Evolutionary conservation across 768 basidiomycete species (phyloP).

Genomic region (Suillus subaureus): DNA sequence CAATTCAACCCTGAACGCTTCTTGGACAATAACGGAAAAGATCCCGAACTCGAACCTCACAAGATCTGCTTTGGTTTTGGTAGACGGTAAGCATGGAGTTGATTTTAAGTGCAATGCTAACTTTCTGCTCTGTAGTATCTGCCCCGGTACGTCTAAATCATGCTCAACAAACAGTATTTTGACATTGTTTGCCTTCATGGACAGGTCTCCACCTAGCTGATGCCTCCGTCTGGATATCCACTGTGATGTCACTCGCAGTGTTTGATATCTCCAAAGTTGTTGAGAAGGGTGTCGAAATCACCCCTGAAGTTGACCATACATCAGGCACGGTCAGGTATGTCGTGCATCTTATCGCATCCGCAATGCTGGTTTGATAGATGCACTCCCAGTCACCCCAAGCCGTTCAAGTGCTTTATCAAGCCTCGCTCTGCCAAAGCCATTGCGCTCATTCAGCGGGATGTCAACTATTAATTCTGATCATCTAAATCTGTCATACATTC

Average conservation of each 20-base stretch:
- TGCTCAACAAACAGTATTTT: constrained; percentile 20
- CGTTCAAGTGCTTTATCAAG: constrained; percentile 60
- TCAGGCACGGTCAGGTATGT: constrained; percentile 63
- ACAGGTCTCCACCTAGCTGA: constrained; percentile 54
- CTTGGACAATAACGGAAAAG: constrained; percentile 38
- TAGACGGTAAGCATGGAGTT: constrained; percentile 44
- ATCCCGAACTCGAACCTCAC: constrained; percentile 59
- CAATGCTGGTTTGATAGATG: constrained; percentile 5
- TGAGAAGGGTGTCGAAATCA: constrained; percentile 48
- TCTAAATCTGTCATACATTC: not conserved
- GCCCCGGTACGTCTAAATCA: constrained; percentile 25
- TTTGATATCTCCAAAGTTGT: constrained; percentile 50
- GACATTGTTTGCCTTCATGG: not conserved
- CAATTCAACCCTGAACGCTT: constrained; percentile 65
- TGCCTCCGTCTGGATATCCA: constrained; percentile 47
- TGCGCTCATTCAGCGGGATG: constrained; percentile 53
- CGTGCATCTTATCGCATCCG: not conserved
- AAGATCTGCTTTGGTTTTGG: constrained; percentile 72
- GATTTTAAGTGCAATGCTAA: constrained; percentile 12
- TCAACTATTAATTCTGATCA: constrained; percentile 20
- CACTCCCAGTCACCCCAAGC: constrained; percentile 52
- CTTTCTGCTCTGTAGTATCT: constrained; percentile 20
- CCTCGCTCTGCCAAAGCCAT: constrained; percentile 63
- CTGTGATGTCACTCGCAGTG: constrained; percentile 47
- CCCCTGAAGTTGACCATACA: constrained; percentile 57